These are phyloP conservation scores for Groenewaldozyma salmanticensis DNA, from an alignment of 805 yeast species.

Conservation along the genomic window DNA sequence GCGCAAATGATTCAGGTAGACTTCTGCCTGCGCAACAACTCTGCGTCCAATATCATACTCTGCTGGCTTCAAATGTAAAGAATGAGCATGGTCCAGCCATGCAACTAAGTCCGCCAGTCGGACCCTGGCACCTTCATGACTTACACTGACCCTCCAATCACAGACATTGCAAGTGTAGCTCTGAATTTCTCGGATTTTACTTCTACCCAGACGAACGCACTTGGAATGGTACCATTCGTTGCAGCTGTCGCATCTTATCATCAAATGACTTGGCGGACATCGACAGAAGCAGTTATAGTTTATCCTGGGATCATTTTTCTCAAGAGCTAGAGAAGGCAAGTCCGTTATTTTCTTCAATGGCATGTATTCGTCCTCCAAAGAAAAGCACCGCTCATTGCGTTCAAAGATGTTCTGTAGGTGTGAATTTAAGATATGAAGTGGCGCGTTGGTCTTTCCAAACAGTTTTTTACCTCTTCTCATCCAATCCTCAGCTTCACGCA, in stretches of 20 bases:
- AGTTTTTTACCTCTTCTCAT: constrained; percentile 25
- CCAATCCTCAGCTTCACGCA: constrained; percentile 31
- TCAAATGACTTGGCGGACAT: constrained; percentile 55
- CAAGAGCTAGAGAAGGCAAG: too few species aligned
- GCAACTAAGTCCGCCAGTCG: constrained; percentile 26
- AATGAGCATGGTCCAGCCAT: constrained; percentile 23
- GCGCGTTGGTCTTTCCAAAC: constrained; percentile 30
- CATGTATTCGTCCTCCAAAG: constrained; percentile 7
- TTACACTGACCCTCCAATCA: constrained; percentile 29
- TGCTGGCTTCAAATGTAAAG: constrained; percentile 27
- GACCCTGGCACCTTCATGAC: constrained; percentile 28
- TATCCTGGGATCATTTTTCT: constrained; percentile 8
- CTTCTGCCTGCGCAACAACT: constrained; percentile 21
- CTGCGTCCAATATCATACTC: constrained; percentile 23
- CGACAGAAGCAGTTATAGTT: constrained; percentile 38
- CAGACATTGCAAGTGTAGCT: constrained; percentile 48
- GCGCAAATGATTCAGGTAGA: constrained; percentile 39
- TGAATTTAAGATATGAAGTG: constrained; percentile 22
- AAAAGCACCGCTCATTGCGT: constrained; percentile 8
- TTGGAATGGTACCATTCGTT: constrained; percentile 90
- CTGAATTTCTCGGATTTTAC: constrained; percentile 22
- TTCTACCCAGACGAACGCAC: constrained; percentile 44
- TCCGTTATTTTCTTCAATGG: too few species aligned
- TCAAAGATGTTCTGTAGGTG: constrained; percentile 22
- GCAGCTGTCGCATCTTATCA: constrained; percentile 83